Percentiles rank a stretch among this genome's conserved stretches.
Conservation (phyloP, 2,329 filamentous ascomycete genomes). For the Fusarium fracticaudum region DNA sequence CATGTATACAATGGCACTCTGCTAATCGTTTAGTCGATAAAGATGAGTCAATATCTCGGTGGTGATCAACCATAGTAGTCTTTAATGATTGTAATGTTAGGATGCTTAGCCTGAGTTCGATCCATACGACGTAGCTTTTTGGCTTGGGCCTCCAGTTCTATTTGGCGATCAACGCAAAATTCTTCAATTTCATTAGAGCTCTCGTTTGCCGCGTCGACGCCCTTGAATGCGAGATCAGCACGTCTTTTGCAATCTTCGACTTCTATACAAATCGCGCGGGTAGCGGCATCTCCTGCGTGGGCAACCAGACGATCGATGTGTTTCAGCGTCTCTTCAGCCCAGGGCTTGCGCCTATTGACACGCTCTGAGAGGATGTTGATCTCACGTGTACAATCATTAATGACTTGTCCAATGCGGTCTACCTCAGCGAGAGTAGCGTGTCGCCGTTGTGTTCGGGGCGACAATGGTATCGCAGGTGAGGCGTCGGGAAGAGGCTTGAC, state of each 20-base stretch:
- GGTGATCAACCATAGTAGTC: background rate
- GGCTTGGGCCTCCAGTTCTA: constrained; percentile 8
- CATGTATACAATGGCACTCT: background rate
- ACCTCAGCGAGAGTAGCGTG: constrained; percentile 1
- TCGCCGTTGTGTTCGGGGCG: constrained; percentile 1
- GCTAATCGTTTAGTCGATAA: background rate
- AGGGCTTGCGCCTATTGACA: background rate
- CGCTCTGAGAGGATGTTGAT: background rate
- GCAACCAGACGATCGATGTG: background rate
- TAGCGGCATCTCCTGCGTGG: background rate
- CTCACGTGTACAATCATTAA: background rate
- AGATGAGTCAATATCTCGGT: background rate
- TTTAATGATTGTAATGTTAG: background rate
- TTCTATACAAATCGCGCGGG: constrained; percentile 2
- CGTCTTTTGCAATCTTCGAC: constrained; percentile 2
- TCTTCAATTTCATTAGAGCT: background rate
- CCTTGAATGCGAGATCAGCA: background rate
- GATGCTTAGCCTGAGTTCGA: background rate
- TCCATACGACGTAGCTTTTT: constrained; percentile 6
- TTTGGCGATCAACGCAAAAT: background rate
- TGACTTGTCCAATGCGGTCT: background rate
- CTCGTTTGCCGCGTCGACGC: background rate
- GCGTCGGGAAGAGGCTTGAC: background rate
- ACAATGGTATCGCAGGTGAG: background rate
- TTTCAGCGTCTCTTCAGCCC: background rate